Conservation (phyloP, 768 basidiomycete species). For the Exsudoporus frostii region DNA sequence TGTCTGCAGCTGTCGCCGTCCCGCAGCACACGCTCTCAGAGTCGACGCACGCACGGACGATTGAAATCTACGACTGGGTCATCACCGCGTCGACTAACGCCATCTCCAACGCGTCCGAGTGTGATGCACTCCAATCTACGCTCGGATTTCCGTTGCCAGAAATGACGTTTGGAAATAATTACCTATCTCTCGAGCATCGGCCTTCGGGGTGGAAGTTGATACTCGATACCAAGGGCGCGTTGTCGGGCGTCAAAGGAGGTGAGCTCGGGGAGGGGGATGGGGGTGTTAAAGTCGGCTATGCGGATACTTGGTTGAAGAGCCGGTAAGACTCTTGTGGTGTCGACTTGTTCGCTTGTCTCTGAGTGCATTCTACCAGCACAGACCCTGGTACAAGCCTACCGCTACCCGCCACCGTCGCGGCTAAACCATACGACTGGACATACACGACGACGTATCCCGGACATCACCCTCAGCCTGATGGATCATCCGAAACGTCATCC, state of each 20-base stretch:
- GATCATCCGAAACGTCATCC: constrained; percentile 20
- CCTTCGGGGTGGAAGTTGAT: constrained; percentile 60
- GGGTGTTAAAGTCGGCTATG: constrained; percentile 91
- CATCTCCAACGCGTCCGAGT: constrained; percentile 76
- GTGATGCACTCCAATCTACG: constrained; percentile 60
- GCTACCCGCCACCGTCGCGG: constrained; percentile 66
- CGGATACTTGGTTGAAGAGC: constrained; percentile 90
- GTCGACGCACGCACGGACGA: constrained; percentile 64
- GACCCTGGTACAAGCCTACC: constrained; percentile 60
- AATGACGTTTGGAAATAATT: constrained; percentile 93
- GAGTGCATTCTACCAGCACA: constrained; percentile 47
- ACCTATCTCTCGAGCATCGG: constrained; percentile 62
- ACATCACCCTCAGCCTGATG: constrained; percentile 30
- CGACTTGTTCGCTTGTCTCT: constrained; percentile 11
- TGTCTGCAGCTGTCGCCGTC: constrained; percentile 44
- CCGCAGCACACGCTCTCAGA: constrained; percentile 68
- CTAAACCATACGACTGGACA: constrained; percentile 97
- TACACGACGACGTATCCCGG: constrained; percentile 90
- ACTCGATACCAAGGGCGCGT: constrained; percentile 67
- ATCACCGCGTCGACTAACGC: constrained; percentile 71
- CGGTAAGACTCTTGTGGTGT: constrained; percentile 43
- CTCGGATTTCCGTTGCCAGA: constrained; percentile 86
- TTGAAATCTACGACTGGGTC: constrained; percentile 64
- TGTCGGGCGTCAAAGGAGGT: constrained; percentile 71
- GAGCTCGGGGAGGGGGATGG: constrained; percentile 80